Evolutionary conservation across 2,329 filamentous ascomycete genomes (phyloP), one percentile per base, ranked within the genome.

Genomic region (Parafenestella ontariensis): DNA sequence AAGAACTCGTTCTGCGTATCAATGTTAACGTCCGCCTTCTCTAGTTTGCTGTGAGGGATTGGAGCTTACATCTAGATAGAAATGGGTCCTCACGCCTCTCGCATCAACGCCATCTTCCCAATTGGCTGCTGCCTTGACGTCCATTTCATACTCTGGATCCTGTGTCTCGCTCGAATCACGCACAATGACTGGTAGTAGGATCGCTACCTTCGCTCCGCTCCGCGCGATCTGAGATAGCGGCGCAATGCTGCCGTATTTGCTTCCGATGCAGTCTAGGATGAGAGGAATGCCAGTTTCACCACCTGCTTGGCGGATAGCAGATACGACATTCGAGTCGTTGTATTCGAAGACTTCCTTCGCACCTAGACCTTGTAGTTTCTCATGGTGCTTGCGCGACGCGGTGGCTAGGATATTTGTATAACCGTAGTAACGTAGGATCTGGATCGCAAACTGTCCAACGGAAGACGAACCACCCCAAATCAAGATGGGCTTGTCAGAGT

Each of bases 121-220:
- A 29, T 76, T 61, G 6, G 79, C 76, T 10, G 70, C 75, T 7
- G 71, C 72, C n/a, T 59, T 41, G 1, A 79, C 80, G 45, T 85
- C 82, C 82, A 85, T 84, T 31, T 77, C 77, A 50, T 85, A 87
- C 56, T 81, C 76, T 0, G 85, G 85, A 53, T 70, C 74, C 17
- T 78, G 72, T 0, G 74, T 75, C 4, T 79, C 76, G 0, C 75
- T 80, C 0, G 85, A 80, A 56, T 87, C 82, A 39, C 72, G 78
- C 40, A 86, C 59, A 52, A 88, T 84, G 15, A 88, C 80, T 0
- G 86, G 86, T 5, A 89, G 70, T 72, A 89, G 79, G 15, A 87
- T 72, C 0, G 85, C 86, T 0, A 88, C 83, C 21, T 72, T 83
- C 3, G 78, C 72, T 0, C 83, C 83, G 1, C 48, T 67, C 53